A percentile compares a stretch with the other conserved stretches of the same genome.
Conservation (phyloP, 208 protist species). For the Crithidia acanthocephali region DNA sequence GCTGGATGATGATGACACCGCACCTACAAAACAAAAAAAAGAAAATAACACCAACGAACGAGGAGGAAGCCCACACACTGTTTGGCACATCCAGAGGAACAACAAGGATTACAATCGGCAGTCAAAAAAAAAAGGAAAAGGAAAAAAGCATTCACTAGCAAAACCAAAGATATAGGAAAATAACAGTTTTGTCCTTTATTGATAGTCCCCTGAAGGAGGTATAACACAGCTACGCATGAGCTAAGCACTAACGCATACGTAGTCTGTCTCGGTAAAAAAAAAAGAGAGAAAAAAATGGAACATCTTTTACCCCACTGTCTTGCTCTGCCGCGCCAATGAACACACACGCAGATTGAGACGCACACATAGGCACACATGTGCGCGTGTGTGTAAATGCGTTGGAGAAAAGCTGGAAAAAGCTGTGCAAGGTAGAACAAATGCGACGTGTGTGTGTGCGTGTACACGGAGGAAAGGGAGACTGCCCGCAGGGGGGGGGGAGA, state of each 20-base stretch:
- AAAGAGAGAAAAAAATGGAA: neutral
- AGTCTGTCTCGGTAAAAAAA: neutral
- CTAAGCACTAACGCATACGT: too few species aligned
- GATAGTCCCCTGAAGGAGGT: neutral
- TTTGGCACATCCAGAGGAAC: neutral
- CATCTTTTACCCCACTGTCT: too few species aligned
- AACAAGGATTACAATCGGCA: neutral
- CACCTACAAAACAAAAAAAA: conserved; percentile 11
- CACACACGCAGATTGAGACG: too few species aligned
- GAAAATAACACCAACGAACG: conserved; percentile 3
- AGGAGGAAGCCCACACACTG: neutral
- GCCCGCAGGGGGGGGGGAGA: neutral
- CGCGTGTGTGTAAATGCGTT: too few species aligned
- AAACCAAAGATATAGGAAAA: neutral
- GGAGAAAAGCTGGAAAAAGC: too few species aligned
- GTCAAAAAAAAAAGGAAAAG: conserved; percentile 11
- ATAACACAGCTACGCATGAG: too few species aligned
- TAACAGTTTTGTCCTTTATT: conserved; percentile 10
- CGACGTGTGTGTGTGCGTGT: too few species aligned
- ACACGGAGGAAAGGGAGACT: neutral
- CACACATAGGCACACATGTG: too few species aligned
- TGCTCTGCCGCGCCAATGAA: too few species aligned
- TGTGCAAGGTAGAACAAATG: neutral
- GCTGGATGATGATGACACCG: neutral
- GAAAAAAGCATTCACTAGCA: neutral